Evolutionary conservation across 73 alveolate species (phyloP).

Genomic region (Paramecium sonneborni): DNA sequence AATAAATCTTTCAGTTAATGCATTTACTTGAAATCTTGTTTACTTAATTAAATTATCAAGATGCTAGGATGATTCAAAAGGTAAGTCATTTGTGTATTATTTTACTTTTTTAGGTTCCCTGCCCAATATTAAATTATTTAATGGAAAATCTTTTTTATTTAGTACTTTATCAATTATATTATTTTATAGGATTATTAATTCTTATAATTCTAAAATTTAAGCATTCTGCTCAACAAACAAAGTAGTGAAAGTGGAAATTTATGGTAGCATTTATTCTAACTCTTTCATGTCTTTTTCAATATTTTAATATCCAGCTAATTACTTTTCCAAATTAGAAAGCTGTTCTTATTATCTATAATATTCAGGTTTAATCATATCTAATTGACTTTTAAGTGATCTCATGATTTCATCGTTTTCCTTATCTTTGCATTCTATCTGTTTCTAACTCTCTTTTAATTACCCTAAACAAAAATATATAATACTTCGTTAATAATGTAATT

Average conservation of each 20-base stretch:
- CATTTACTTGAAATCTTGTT: background rate
- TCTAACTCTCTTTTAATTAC: conserved; percentile 19
- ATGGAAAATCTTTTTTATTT: background rate
- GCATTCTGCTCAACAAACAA: background rate
- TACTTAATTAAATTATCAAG: background rate
- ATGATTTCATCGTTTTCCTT: background rate
- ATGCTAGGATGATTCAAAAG: background rate
- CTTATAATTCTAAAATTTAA: background rate
- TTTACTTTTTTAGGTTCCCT: background rate
- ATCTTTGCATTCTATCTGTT: background rate
- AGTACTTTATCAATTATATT: background rate
- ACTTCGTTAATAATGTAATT: background rate
- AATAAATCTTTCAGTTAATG: background rate
- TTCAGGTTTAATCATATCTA: conserved; percentile 14
- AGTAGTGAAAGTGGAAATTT: background rate
- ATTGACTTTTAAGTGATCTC: background rate
- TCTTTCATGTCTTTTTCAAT: conserved; percentile 2
- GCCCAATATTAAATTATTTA: background rate
- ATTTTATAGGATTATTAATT: background rate
- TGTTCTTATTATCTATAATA: background rate
- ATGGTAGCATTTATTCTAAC: background rate
- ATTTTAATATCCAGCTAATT: background rate
- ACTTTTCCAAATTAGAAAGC: background rate
- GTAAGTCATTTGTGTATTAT: background rate
- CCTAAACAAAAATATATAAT: background rate